Base-by-base conservation (phyloP, 768 basidiomycete genomes). In the Phanerodontia chrysosporium region DNA sequence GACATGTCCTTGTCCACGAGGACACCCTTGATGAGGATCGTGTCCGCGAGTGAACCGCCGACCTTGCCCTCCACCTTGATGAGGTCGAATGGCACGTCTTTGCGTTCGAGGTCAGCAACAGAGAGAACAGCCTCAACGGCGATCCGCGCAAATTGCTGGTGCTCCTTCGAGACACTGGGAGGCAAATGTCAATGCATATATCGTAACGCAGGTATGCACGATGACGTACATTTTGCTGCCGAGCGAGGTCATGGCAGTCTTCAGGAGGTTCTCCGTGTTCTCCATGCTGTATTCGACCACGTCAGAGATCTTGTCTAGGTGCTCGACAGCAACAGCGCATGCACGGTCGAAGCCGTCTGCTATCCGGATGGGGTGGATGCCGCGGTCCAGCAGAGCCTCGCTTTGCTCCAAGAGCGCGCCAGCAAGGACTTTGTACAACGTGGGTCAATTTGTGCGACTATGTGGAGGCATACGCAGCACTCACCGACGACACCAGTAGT, bases 1-100 rank as follows among this genome's bases (percentile, higher is more conserved):
- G 95, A 98, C 90, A 99, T 96, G 76, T 99, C 96, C 76, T 99
- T 99, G 86, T 99, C 97, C 71, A 99, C 84, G 66, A 99, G 91
- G 45, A 99, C 97, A 66, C 97, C 97, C 67, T 90, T 90, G 78
- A 99, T 96, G 66, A 99, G 83, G 45, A 84, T 85, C 7, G 93
- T 98, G 75, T 99, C 97, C 9, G 92, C 93, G 39, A 99, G 83
- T 10, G 95, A 92, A 39, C 97, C 97, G 48, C 97, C 97, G 63
- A 98, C 96, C 77, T 98, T 98, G 69, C 96, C 96, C 65, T 97
- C 93, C 14, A 98, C 96, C 74, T 99, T 98, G 83, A 98, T 98
- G 62, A 98, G 80, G 75, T 99, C 97, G 71, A 99, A 98, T 49
- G 89, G 87, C 13, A 99, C 95, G 71, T 99, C 97, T 55, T 86